These are phyloP conservation scores for Saccharum hybrid DNA, from an alignment of 202 grass and related monocot genomes.

Conservation along the genomic window DNA sequence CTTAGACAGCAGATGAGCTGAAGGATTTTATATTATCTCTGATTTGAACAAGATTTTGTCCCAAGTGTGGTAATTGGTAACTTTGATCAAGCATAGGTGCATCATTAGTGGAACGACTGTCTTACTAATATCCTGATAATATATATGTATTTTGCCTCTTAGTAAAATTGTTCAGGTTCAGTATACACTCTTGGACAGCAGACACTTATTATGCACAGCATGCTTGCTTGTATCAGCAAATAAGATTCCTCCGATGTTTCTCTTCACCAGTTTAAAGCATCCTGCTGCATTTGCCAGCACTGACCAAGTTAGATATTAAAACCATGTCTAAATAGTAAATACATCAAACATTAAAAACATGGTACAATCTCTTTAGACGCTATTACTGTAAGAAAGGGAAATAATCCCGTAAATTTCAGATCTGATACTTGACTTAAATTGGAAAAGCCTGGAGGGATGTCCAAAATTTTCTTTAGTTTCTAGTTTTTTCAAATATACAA, in stretches of 20 bases:
- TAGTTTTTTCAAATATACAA: neutral
- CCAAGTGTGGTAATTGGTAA: neutral
- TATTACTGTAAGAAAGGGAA: neutral
- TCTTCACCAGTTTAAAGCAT: neutral
- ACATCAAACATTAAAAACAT: slow-evolving; percentile 19
- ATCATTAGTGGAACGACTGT: slow-evolving; percentile 14
- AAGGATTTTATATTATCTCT: neutral
- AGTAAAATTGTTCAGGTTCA: slow-evolving; percentile 3
- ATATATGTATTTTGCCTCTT: neutral
- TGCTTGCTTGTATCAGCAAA: no score
- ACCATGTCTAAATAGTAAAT: neutral
- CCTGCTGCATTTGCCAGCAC: slow-evolving; percentile 1
- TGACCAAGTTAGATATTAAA: neutral
- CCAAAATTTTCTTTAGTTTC: neutral
- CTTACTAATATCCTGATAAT: neutral
- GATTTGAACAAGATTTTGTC: neutral
- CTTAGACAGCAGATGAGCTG: neutral
- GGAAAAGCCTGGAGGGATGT: neutral
- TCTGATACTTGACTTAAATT: slow-evolving; percentile 3
- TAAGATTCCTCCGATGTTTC: neutral
- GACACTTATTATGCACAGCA: no score
- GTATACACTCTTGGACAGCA: slow-evolving; percentile 3
- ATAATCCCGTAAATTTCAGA: neutral
- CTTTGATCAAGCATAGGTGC: slow-evolving; percentile 4
- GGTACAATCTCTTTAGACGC: neutral